A percentile compares a stretch with the other conserved stretches of the same genome.
These are phyloP conservation scores for Arthrobotrys megalospora DNA, from an alignment of 2,329 filamentous ascomycete species.

Conservation along the genomic window DNA sequence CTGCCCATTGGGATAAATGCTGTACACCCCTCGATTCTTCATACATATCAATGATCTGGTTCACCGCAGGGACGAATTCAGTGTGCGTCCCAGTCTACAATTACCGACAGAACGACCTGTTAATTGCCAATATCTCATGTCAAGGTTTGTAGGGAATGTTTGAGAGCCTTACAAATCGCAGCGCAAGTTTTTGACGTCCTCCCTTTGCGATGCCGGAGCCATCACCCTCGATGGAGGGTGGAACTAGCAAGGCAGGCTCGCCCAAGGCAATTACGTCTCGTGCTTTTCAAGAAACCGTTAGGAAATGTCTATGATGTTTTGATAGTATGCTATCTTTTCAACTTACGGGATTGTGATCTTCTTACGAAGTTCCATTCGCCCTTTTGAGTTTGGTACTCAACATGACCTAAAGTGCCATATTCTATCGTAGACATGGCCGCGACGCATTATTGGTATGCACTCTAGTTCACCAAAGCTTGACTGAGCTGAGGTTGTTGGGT, in stretches of 20 bases:
- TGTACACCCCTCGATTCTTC: conserved; percentile 44
- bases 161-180: conserved; percentile 35
- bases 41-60: conserved; percentile 48
- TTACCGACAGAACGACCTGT: background rate
- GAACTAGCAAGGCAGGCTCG: conserved; percentile 26
- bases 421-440: conserved; percentile 51
- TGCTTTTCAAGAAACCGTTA: background rate
- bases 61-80: conserved; percentile 43
- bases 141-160: background rate
- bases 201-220: background rate
- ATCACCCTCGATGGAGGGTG: conserved; percentile 17
- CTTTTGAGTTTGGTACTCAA: conserved; percentile 50
- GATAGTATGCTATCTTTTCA: background rate
- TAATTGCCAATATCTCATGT: background rate
- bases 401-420: conserved; percentile 59
- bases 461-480: background rate
- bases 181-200: conserved; percentile 40
- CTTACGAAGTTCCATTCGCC: conserved; percentile 55
- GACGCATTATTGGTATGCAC: conserved; percentile 27
- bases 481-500: background rate
- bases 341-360: conserved; percentile 42
- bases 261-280: conserved; percentile 30
- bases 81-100: conserved; percentile 34
- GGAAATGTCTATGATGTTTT: background rate
- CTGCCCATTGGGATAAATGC: conserved; percentile 38